Percentiles rank a stretch among this genome's conserved stretches.
Conservation (phyloP, 164 flowering plant species). For the Santalum album region DNA sequence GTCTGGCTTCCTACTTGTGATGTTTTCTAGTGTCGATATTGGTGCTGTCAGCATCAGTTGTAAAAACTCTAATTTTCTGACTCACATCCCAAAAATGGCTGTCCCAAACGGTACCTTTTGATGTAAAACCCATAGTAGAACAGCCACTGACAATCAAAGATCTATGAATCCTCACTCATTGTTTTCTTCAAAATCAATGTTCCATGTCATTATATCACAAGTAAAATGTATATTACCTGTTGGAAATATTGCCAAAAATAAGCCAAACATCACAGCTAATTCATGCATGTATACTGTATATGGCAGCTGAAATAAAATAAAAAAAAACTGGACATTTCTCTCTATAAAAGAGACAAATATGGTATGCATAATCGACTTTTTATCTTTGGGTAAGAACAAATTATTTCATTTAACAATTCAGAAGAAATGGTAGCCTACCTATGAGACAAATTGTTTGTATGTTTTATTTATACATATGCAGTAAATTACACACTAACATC, state of each 20-base stretch:
- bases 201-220: not conserved
- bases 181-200: not conserved
- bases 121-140: constrained; percentile 81
- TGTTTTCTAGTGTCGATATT: constrained; percentile 24
- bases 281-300: constrained; percentile 76
- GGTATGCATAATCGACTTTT: no score
- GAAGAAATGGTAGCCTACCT: no score
- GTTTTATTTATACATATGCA: no score
- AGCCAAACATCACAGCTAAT: constrained; percentile 67
- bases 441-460: no score
- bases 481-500: no score
- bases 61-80: constrained; percentile 4
- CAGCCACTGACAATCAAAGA: constrained; percentile 44
- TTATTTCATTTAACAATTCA: no score
- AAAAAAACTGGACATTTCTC: constrained; percentile 64
- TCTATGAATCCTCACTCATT: not conserved
- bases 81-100: constrained; percentile 30
- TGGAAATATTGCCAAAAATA: constrained; percentile 66
- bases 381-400: no score
- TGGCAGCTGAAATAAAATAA: constrained; percentile 87
- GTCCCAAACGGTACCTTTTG: constrained; percentile 84
- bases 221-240: constrained; percentile 39
- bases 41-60: constrained; percentile 15
- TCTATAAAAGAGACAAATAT: no score
- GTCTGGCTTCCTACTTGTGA: constrained; percentile 25